Evolutionary conservation across 2,329 filamentous ascomycete genomes (phyloP).

Genomic region (Colletotrichum musae): DNA sequence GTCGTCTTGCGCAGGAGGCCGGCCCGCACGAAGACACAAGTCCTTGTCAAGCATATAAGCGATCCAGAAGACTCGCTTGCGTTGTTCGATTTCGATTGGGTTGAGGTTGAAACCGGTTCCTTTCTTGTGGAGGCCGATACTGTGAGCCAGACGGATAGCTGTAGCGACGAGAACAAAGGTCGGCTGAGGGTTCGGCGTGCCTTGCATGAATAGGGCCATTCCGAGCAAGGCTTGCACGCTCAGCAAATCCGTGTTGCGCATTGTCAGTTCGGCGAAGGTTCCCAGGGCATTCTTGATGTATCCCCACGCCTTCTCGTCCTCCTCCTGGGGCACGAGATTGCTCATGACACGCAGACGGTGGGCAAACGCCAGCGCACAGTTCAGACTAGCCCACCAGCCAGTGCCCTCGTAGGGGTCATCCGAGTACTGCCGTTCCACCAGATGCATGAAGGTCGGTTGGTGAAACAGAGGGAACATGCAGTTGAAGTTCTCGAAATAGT

Average conservation of each 20-base stretch:
- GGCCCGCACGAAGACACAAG: slow-evolving; percentile 70
- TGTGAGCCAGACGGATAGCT: slow-evolving; percentile 91
- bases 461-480: slow-evolving; percentile 98
- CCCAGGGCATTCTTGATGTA: slow-evolving; percentile 98
- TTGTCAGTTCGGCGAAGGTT: slow-evolving; percentile 91
- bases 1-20: slow-evolving; percentile 74
- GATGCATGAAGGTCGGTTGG: slow-evolving; percentile 97
- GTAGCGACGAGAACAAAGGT: slow-evolving; percentile 92
- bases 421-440: slow-evolving; percentile 95
- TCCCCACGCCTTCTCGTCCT: slow-evolving; percentile 94
- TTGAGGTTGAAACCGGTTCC: slow-evolving; percentile 95
- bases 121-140: slow-evolving; percentile 94
- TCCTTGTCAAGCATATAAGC: slow-evolving; percentile 77
- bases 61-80: slow-evolving; percentile 77
- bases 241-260: slow-evolving; percentile 95
- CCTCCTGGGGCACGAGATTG: slow-evolving; percentile 89
- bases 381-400: slow-evolving; percentile 98
- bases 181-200: slow-evolving; percentile 96
- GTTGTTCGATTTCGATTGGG: slow-evolving; percentile 93
- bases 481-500: slow-evolving; percentile 99
- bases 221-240: slow-evolving; percentile 95
- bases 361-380: slow-evolving; percentile 92
- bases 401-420: slow-evolving; percentile 93
- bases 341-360: slow-evolving; percentile 95
- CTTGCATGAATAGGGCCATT: slow-evolving; percentile 95